Percentiles rank a stretch among this genome's conserved stretches.
phyloP scores from a whole-genome alignment of 768 basidiomycete genomes.

The Tricholoma sp. region DNA sequence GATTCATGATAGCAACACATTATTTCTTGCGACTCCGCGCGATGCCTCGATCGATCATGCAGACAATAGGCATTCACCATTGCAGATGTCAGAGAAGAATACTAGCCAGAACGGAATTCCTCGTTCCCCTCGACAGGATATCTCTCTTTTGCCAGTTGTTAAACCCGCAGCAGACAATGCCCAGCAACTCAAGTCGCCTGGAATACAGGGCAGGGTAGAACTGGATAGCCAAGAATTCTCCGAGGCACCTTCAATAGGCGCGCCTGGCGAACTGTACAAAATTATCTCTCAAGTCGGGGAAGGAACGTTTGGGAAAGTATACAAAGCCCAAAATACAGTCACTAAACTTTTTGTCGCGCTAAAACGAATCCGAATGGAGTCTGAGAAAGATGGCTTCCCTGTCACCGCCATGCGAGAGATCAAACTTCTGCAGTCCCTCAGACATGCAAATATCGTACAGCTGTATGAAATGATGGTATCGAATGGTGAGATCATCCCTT shows the following conservation, averaged over 20 bases:
- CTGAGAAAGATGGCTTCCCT: slow-evolving; percentile 96
- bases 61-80: not conserved
- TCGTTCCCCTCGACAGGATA: not conserved
- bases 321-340: slow-evolving; percentile 85
- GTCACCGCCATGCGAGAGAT: slow-evolving; percentile 99
- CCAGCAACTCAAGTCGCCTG: not conserved
- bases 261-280: slow-evolving; percentile 62
- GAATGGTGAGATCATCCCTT: slow-evolving; percentile 56
- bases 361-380: slow-evolving; percentile 97
- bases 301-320: slow-evolving; percentile 97
- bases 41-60: slow-evolving; percentile 2
- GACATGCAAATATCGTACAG: slow-evolving; percentile 84
- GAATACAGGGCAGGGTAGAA: not conserved
- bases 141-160: not conserved
- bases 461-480: slow-evolving; percentile 99
- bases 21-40: not conserved
- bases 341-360: slow-evolving; percentile 81
- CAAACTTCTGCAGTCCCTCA: slow-evolving; percentile 88
- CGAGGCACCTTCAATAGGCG: slow-evolving; percentile 13
- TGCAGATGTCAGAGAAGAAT: not conserved
- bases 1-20: not conserved
- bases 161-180: not conserved
- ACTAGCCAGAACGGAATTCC: not conserved
- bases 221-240: slow-evolving; percentile 8
- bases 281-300: slow-evolving; percentile 95